Evolutionary conservation across 1,284 basidiomycete species (phyloP).

Genomic region (Austropuccinia psidii): DNA sequence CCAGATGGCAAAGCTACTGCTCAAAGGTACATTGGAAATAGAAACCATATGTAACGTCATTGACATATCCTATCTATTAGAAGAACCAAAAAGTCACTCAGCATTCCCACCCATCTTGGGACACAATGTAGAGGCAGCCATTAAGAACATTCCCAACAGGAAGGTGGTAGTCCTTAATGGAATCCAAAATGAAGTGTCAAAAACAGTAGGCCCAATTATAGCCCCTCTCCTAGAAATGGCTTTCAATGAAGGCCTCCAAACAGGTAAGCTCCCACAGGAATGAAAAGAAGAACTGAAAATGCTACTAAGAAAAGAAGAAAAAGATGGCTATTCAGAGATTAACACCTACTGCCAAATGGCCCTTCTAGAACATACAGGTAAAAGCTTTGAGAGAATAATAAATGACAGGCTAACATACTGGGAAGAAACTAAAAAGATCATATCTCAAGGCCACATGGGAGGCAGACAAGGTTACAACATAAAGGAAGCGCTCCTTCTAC

Average conservation of each 20-base stretch:
- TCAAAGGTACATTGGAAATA: conserved; percentile 4
- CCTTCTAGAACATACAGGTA: neutral
- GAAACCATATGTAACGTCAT: neutral
- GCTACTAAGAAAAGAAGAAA: neutral
- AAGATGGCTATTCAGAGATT: neutral
- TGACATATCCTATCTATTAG: neutral
- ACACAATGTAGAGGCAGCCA: neutral
- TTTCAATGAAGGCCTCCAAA: neutral
- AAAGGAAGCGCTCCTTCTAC: neutral
- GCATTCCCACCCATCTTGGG: too few relatives aligned
- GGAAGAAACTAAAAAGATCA: neutral
- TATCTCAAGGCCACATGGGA: neutral
- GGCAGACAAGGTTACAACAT: neutral
- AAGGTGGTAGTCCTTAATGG: neutral
- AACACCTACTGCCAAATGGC: conserved; percentile 1
- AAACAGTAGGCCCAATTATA: neutral
- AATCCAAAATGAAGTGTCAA: neutral
- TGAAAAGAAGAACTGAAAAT: neutral
- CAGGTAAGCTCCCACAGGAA: neutral
- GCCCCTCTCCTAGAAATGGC: neutral
- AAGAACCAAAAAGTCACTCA: too few relatives aligned
- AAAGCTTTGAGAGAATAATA: conserved; percentile 14
- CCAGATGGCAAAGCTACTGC: neutral
- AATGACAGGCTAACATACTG: neutral
- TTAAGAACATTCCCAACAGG: neutral